phyloP scores from a whole-genome alignment of 2,329 filamentous ascomycete genomes.

The Aureobasidium vineae region DNA sequence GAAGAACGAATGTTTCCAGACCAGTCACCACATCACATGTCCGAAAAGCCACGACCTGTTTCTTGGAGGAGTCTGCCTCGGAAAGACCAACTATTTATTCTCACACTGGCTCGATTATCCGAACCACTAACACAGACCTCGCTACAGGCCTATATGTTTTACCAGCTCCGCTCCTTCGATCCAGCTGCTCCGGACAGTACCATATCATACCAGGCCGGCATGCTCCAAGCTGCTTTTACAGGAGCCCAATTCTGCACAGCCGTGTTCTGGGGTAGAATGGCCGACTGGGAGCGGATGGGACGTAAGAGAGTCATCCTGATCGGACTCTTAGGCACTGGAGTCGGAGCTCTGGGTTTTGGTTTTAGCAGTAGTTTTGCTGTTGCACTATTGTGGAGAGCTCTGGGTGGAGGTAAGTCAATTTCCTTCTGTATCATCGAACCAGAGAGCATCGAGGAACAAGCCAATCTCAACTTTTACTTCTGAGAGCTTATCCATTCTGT shows the following conservation, averaged over 20 bases:
- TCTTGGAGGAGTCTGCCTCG: constrained; percentile 72
- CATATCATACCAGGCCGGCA: constrained; percentile 73
- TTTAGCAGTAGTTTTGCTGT: constrained; percentile 62
- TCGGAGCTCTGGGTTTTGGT: constrained; percentile 67
- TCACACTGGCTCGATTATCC: constrained; percentile 74
- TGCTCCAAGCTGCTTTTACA: constrained; percentile 76
- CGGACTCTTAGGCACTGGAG: constrained; percentile 67
- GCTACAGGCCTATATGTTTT: constrained; percentile 78
- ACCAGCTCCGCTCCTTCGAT: constrained; percentile 75
- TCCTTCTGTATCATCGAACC: background rate
- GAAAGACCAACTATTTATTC: constrained; percentile 73
- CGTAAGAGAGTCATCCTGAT: constrained; percentile 77
- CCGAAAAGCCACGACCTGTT: constrained; percentile 49
- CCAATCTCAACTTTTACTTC: background rate
- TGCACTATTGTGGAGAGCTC: constrained; percentile 63
- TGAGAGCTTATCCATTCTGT: background rate
- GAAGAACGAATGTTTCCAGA: constrained; percentile 26
- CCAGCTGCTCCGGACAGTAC: constrained; percentile 56
- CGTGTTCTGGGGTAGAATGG: constrained; percentile 74
- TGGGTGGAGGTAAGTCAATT: constrained; percentile 55
- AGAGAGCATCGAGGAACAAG: background rate
- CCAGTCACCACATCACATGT: background rate
- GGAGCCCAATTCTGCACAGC: constrained; percentile 79
- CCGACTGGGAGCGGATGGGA: constrained; percentile 61
- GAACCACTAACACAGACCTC: constrained; percentile 81